A percentile compares a stretch with the other conserved stretches of the same genome.
phyloP scores from a whole-genome alignment of 352 stramenopile species.

The Saprolegnia diclina region DNA sequence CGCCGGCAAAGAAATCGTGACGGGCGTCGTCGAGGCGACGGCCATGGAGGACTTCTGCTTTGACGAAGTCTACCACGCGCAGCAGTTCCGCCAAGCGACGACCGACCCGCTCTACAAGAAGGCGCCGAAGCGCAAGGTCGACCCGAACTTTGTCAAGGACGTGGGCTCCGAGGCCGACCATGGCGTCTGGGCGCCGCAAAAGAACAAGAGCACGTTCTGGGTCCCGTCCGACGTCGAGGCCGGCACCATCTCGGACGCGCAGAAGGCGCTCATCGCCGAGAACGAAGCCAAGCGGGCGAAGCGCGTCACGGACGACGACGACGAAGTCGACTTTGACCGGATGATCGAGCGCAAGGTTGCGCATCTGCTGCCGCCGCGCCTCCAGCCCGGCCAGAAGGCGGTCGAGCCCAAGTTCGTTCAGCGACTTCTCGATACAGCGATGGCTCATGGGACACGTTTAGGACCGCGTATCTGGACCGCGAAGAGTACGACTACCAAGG shows the following conservation, averaged over 20 bases:
- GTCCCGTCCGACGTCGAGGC: constrained; percentile 11
- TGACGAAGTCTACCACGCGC: constrained; percentile 72
- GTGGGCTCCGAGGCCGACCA: constrained; percentile 16
- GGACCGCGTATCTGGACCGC: constrained; percentile 79
- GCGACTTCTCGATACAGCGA: constrained; percentile 1
- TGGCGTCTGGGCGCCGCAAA: constrained; percentile 21
- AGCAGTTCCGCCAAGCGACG: constrained; percentile 42
- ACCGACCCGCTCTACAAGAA: constrained; percentile 49
- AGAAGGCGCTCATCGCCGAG: constrained; percentile 24
- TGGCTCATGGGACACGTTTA: constrained; percentile 22
- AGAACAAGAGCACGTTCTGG: constrained; percentile 25
- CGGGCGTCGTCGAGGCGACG: constrained; percentile 62
- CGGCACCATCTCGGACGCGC: constrained; percentile 11
- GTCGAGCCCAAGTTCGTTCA: constrained; percentile 43
- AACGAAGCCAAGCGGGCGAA: constrained; percentile 27
- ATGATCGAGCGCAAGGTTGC: constrained; percentile 83
- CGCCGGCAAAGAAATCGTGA: constrained; percentile 67
- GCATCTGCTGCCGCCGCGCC: constrained; percentile 61
- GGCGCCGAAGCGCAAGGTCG: constrained; percentile 33
- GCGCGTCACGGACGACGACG: constrained; percentile 44
- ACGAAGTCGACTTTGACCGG: constrained; percentile 81
- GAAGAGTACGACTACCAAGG: constrained; percentile 96
- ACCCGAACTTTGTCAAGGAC: constrained; percentile 13
- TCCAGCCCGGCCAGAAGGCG: constrained; percentile 58
- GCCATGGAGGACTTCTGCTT: constrained; percentile 75